phyloP scores from a whole-genome alignment of 352 stramenopile species.

The Phytophthora crassamura region DNA sequence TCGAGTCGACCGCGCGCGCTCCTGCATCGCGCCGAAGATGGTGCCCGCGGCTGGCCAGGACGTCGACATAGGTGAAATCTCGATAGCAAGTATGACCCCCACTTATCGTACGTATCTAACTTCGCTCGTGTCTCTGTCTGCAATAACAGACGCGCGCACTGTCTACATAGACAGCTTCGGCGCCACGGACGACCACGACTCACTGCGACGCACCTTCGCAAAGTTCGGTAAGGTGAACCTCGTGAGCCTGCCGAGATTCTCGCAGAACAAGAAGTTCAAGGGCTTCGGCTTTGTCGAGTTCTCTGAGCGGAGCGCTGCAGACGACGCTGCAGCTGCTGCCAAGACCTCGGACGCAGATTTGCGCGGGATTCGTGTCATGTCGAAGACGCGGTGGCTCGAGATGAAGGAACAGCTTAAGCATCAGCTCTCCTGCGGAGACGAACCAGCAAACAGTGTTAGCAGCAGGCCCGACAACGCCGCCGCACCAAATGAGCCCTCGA shows the following conservation, averaged over 20 bases:
- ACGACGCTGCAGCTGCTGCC: conserved; percentile 32
- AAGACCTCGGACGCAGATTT: conserved; percentile 30
- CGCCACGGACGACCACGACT: conserved; percentile 69
- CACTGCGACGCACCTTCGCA: conserved; percentile 59
- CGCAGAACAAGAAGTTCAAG: conserved; percentile 74
- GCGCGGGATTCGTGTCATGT: conserved; percentile 58
- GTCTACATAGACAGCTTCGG: conserved; percentile 84
- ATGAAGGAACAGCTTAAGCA: conserved; percentile 75
- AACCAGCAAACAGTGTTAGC: not conserved
- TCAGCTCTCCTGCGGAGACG: conserved; percentile 30
- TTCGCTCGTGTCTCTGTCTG: not conserved
- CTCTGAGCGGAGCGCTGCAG: conserved; percentile 37
- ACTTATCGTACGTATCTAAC: not conserved
- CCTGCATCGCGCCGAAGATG: conserved; percentile 54
- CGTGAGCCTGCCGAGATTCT: conserved; percentile 79
- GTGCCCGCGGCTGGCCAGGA: conserved; percentile 35
- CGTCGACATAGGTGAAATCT: conserved; percentile 26
- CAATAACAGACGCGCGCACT: conserved; percentile 48
- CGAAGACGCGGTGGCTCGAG: conserved; percentile 60
- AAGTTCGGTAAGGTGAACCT: conserved; percentile 79
- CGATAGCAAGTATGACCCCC: not conserved
- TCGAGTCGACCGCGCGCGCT: conserved; percentile 45
- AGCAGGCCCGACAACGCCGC: not conserved
- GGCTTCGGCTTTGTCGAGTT: conserved; percentile 89
- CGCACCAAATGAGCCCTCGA: not conserved